A percentile compares a stretch with the other conserved stretches of the same genome.
Conservation (phyloP, 805 yeast species). For the Torulaspora franciscae region DNA sequence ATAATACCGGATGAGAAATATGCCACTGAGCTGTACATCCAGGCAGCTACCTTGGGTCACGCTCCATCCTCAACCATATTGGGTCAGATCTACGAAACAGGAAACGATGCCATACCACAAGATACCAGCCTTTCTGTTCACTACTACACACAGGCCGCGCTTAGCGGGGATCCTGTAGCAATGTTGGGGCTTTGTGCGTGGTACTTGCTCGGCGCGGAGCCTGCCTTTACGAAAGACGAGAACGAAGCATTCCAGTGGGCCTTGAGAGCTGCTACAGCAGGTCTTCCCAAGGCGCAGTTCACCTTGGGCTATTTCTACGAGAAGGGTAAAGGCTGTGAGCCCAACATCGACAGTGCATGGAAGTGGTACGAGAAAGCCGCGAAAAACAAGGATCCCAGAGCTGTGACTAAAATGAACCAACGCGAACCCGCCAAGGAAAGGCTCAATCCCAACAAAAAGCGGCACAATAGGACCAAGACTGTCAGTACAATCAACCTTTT, state of each 20-base stretch:
- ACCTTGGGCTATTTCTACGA: constrained; percentile 81
- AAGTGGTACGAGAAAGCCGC: constrained; percentile 77
- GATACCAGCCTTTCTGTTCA: constrained; percentile 84
- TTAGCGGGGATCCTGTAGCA: constrained; percentile 79
- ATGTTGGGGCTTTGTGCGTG: constrained; percentile 96
- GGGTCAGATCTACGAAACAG: constrained; percentile 82
- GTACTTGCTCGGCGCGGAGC: constrained; percentile 89
- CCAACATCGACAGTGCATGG: constrained; percentile 52
- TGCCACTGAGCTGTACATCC: constrained; percentile 79
- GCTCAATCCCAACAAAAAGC: constrained; percentile 1
- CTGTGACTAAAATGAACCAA: constrained; percentile 36
- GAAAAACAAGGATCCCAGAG: constrained; percentile 51
- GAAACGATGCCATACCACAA: constrained; percentile 57
- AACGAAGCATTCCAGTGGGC: constrained; percentile 96
- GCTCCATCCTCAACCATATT: constrained; percentile 71
- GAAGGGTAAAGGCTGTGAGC: constrained; percentile 79
- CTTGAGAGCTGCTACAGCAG: constrained; percentile 69
- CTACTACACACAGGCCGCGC: constrained; percentile 86
- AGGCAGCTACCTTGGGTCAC: constrained; percentile 86
- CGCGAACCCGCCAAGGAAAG: constrained; percentile 1
- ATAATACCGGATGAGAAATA: constrained; percentile 78
- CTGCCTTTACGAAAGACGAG: constrained; percentile 71
- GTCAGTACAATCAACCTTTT: constrained; percentile 25
- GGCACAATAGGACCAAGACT: constrained; percentile 22
- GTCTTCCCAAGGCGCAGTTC: constrained; percentile 76